Conservation (phyloP, 2,329 filamentous ascomycete species). For the Trichoderma sp. region DNA sequence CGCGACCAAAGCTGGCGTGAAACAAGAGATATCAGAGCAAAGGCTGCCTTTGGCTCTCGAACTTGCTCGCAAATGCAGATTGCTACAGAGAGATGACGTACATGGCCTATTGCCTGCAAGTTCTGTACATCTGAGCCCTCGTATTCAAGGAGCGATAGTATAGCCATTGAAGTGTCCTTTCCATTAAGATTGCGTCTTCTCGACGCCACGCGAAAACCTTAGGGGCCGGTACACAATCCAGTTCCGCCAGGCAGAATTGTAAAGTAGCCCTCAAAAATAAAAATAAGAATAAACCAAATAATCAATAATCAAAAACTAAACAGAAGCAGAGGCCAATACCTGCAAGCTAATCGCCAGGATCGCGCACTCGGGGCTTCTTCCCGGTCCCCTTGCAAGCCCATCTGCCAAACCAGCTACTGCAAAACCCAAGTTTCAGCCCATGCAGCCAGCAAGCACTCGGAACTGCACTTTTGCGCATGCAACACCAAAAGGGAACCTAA, state of each 20-base stretch:
- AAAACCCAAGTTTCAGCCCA: constrained; percentile 9
- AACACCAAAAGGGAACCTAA: background rate
- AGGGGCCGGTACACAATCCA: background rate
- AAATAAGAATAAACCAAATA: too few species aligned
- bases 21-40: background rate
- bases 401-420: constrained; percentile 12
- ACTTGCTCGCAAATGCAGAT: background rate
- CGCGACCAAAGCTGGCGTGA: background rate
- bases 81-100: constrained; percentile 4
- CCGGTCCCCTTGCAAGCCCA: constrained; percentile 9
- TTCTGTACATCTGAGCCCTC: background rate
- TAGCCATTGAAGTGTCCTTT: too few species aligned
- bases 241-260: background rate
- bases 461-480: background rate
- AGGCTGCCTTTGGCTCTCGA: background rate
- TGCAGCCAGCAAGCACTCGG: background rate
- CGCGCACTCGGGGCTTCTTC: constrained; percentile 5
- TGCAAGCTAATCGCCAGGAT: background rate
- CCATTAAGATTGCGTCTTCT: background rate
- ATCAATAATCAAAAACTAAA: background rate
- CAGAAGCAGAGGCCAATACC: background rate
- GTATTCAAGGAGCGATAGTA: too few species aligned
- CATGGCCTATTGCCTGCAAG: background rate
- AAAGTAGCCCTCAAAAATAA: background rate
- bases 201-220: background rate